Percentiles rank a stretch among this genome's conserved stretches.
These are phyloP conservation scores for Carex cristatella DNA, from an alignment of 176 grass and related monocot species.

Conservation along the genomic window DNA sequence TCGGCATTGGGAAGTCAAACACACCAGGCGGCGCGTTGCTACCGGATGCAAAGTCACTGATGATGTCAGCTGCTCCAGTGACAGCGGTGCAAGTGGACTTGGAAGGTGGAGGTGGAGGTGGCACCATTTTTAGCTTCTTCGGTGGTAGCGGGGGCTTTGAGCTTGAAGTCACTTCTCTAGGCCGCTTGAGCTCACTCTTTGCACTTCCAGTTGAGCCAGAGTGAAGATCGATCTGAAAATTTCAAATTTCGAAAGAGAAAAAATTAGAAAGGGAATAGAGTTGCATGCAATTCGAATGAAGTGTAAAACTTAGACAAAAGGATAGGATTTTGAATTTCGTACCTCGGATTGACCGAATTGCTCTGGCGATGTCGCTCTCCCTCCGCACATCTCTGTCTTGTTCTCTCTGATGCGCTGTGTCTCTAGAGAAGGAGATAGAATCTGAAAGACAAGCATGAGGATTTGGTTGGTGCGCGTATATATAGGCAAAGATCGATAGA, in stretches of 20 bases:
- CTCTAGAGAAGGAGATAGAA: neutral
- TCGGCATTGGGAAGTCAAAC: slow-evolving; percentile 69
- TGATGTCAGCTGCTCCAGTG: neutral
- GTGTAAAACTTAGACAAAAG: neutral
- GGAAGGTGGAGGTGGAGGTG: neutral
- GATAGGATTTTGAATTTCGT: slow-evolving; percentile 3
- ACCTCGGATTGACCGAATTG: slow-evolving; percentile 9
- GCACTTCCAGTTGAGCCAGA: neutral
- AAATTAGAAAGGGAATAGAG: neutral
- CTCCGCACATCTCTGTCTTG: slow-evolving; percentile 1
- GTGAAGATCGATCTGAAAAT: slow-evolving; percentile 9
- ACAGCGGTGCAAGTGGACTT: neutral
- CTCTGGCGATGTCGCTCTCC: neutral
- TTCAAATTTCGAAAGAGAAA: slow-evolving; percentile 9
- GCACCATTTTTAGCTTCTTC: neutral
- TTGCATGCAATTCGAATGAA: slow-evolving; percentile 3
- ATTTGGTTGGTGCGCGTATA: neutral
- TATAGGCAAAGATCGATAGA: neutral
- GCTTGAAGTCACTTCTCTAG: slow-evolving; percentile 22
- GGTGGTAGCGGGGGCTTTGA: neutral
- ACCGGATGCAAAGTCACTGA: neutral
- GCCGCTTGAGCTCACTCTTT: slow-evolving; percentile 10
- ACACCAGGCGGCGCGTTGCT: slow-evolving; percentile 37
- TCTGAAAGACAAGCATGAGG: neutral
- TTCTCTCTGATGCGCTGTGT: neutral